phyloP scores from a whole-genome alignment of 495 filamentous ascomycete genomes.

The Friedmanniomyces simplex region DNA sequence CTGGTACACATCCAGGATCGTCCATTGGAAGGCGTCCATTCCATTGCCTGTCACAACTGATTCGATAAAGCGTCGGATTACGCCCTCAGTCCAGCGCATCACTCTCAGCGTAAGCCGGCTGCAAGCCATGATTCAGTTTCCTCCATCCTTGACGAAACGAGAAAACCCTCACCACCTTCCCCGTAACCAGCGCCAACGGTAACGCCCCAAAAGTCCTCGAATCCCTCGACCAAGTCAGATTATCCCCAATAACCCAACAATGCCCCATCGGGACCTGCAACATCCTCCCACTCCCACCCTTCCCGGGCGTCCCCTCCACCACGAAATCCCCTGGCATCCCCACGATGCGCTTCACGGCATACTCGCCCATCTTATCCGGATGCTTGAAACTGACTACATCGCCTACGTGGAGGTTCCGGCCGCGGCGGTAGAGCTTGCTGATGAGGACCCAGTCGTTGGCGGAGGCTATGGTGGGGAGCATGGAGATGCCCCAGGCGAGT shows the following conservation, averaged over 20 bases:
- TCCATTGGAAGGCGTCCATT: no score
- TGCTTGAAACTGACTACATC: conserved; percentile 72
- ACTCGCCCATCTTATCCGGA: conserved; percentile 41
- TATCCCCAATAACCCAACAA: conserved; percentile 82
- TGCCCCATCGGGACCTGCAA: conserved; percentile 83
- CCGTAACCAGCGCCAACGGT: conserved; percentile 71
- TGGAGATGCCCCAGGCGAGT: conserved; percentile 21
- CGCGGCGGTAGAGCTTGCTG: conserved; percentile 53
- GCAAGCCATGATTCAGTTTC: not conserved
- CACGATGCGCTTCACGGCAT: conserved; percentile 67
- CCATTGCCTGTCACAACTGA: no score
- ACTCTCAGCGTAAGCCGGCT: not conserved
- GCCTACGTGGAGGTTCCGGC: conserved; percentile 61
- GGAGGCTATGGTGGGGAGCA: conserved; percentile 28
- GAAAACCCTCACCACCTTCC: conserved; percentile 54
- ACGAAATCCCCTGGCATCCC: conserved; percentile 91
- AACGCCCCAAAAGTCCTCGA: conserved; percentile 77
- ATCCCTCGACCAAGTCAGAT: conserved; percentile 70
- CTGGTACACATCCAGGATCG: no score
- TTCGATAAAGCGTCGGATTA: no score
- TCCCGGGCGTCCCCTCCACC: conserved; percentile 50
- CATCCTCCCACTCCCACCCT: conserved; percentile 46
- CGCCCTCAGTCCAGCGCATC: not conserved
- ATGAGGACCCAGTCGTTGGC: conserved; percentile 28
- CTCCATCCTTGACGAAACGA: not conserved